These are phyloP conservation scores for Torulaspora franciscae DNA, from an alignment of 805 yeast species.

Conservation along the genomic window DNA sequence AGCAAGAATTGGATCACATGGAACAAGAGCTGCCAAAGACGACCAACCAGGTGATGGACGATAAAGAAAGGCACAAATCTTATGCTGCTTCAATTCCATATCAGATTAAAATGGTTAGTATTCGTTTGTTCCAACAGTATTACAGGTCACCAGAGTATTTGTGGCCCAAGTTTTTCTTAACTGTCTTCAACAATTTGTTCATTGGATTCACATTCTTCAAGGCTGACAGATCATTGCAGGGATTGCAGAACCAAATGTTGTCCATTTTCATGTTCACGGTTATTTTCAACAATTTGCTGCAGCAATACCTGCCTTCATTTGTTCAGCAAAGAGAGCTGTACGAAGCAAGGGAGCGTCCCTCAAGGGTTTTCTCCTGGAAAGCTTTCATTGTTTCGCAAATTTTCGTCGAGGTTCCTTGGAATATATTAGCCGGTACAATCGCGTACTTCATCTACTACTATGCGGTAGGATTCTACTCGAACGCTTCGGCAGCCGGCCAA, in stretches of 20 bases:
- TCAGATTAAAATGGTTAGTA: conserved; percentile 45
- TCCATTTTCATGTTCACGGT: conserved; percentile 64
- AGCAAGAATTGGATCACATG: conserved; percentile 58
- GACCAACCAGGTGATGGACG: conserved; percentile 35
- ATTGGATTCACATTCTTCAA: conserved; percentile 73
- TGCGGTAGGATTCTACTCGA: conserved; percentile 60
- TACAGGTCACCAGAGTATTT: conserved; percentile 63
- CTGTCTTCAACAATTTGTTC: conserved; percentile 53
- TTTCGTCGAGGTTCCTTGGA: conserved; percentile 64
- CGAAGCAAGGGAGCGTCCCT: conserved; percentile 70
- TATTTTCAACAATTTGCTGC: conserved; percentile 51
- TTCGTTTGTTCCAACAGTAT: conserved; percentile 57
- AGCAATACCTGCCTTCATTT: conserved; percentile 61
- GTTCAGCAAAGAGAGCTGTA: conserved; percentile 59
- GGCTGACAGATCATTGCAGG: conserved; percentile 57
- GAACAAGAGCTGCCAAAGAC: conserved; percentile 49
- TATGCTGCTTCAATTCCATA: conserved; percentile 42
- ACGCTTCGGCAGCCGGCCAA: conserved; percentile 51
- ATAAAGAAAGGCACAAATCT: conserved; percentile 31
- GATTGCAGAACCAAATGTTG: conserved; percentile 79
- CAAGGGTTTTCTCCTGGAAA: conserved; percentile 64
- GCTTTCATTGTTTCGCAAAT: conserved; percentile 59
- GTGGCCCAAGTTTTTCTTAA: conserved; percentile 55
- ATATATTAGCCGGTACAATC: conserved; percentile 55
- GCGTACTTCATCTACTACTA: conserved; percentile 63